Evolutionary conservation across 345 rosid species (phyloP), one percentile per base, ranked within the genome.

Genomic region (Excoecaria agallocha): DNA sequence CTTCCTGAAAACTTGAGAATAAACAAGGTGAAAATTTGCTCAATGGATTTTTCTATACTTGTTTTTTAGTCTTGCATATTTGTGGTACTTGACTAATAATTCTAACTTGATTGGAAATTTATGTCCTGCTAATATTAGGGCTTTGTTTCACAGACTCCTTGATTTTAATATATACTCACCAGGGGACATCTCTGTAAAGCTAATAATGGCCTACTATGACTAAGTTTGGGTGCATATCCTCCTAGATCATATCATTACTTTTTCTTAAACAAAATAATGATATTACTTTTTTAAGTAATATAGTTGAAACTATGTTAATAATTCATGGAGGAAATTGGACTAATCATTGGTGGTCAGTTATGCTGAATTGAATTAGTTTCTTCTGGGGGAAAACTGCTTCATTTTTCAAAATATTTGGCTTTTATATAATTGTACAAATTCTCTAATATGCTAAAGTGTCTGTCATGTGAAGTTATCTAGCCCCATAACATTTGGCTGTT

Each of bases 1-100:
- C 93, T 94, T 55, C 93, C 98, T 61, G 97, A 94, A 80, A 88
- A 87, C 79, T 46, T 88, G 83, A 94, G 92, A 83, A 86, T 81
- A 55, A 91, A 79, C 82, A 94, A 94, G 98, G 98, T 94, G 82
- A 56, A 8, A 45, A 60, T 22, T 25, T 69, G 24, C 50, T 52
- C n/a, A 56, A 39, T 24, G 20, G 54, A 37, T 39, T 24, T 46
- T 15, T 69, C 7, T 69, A 25, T 68, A 25, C 46, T 5, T 1
- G 12, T 19, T 0, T 19, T 49, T 19, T 67, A 10, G 67, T 46
- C 30, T 59, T 38, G 19, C 41, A 35, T 66, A 65, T 3, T 65
- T 51, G 30, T 60, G 38, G 68, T 63, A 38, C 45, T 72, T 35
- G 59, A 19, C 20, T 6, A 38, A 4, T 24, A 35, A 22, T 8